These are phyloP conservation scores for Hippophae tibetana DNA, from an alignment of 306 rosid genomes.

Conservation along the genomic window DNA sequence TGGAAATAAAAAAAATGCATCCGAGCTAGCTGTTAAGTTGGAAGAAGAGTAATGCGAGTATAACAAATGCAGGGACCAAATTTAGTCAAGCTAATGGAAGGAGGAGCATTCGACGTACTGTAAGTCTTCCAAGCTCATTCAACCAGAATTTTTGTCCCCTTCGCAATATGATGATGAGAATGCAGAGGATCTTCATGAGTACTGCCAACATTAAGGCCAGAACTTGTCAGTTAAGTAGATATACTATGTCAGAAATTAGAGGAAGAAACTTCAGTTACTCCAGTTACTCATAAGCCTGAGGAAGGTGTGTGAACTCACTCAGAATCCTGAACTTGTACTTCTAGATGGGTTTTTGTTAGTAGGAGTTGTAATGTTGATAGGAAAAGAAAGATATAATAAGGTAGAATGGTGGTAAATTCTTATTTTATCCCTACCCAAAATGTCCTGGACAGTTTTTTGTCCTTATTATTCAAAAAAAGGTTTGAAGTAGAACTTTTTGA, in stretches of 20 bases:
- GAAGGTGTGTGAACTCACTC: constrained; percentile 26
- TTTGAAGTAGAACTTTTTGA: too few species aligned
- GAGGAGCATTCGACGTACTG: constrained; percentile 26
- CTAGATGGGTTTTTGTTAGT: too few species aligned
- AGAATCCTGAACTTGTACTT: constrained; percentile 23
- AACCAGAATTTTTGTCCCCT: constrained; percentile 10
- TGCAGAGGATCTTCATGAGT: constrained; percentile 73
- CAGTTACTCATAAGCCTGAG: constrained; percentile 29
- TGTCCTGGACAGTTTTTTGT: too few species aligned
- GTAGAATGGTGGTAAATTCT: too few species aligned
- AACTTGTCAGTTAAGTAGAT: constrained; percentile 44
- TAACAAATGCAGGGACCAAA: constrained; percentile 22
- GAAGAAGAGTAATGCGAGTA: constrained; percentile 26
- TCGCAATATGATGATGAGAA: constrained; percentile 30
- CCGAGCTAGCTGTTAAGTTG: constrained; percentile 18
- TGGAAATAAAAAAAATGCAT: constrained; percentile 21
- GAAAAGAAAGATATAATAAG: too few species aligned
- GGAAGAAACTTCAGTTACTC: constrained; percentile 28
- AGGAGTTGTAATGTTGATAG: too few species aligned
- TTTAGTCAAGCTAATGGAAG: constrained; percentile 37
- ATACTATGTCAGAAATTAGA: constrained; percentile 35
- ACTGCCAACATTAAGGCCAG: constrained; percentile 33
- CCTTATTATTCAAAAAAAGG: too few species aligned
- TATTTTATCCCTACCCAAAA: too few species aligned
- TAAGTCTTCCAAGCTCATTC: constrained; percentile 34